phyloP scores from a whole-genome alignment of 2,329 filamentous ascomycete genomes.

The Colletotrichum sp. region DNA sequence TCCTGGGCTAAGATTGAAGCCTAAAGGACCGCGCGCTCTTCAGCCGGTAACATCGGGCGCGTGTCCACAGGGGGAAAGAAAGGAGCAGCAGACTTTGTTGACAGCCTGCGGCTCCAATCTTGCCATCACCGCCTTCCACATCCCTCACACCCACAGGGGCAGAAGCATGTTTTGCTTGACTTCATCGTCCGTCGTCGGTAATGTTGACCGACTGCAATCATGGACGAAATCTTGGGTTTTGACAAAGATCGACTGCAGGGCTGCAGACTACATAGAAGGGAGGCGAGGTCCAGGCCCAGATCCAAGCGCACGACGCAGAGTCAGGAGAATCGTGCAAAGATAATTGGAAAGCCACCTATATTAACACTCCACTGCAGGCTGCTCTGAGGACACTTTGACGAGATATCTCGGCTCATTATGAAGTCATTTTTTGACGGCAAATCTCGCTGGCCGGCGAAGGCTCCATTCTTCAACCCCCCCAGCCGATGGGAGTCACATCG shows the following conservation, averaged over 20 bases:
- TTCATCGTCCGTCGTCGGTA: background rate
- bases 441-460: background rate
- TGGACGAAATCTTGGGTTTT: background rate
- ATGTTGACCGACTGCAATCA: background rate
- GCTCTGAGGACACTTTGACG: background rate
- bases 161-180: background rate
- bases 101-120: background rate
- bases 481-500: background rate
- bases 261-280: background rate
- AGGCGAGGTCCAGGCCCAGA: background rate
- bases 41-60: background rate
- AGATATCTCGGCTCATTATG: slow-evolving; percentile 20
- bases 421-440: slow-evolving; percentile 7
- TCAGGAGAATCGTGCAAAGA: background rate
- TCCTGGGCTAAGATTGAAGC: background rate
- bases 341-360: background rate
- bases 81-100: background rate
- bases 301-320: background rate
- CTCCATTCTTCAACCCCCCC: background rate
- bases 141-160: background rate
- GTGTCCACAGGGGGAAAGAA: background rate
- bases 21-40: background rate
- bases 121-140: background rate
- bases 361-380: background rate
- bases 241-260: background rate